Percentiles rank a stretch among this genome's conserved stretches.
Conservation (phyloP, 2,329 filamentous ascomycete genomes). For the Cryphonectria japonica region DNA sequence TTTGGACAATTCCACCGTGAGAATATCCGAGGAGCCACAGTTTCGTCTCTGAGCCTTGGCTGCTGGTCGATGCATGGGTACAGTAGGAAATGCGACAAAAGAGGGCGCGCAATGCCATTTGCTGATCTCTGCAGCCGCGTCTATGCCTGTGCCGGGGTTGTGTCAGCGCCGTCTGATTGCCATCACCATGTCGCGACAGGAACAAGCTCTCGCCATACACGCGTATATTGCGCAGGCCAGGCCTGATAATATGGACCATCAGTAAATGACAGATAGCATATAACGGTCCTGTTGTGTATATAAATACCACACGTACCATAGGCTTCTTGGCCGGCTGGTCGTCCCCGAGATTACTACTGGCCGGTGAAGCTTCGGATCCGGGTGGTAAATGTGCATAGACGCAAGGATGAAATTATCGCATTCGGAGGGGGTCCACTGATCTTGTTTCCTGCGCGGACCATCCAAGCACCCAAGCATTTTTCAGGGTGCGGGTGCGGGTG, state of each 20-base stretch:
- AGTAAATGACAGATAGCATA: background rate
- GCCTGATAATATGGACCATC: background rate
- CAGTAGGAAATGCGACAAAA: background rate
- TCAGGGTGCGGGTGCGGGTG: background rate
- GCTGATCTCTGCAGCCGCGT: background rate
- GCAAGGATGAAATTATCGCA: background rate
- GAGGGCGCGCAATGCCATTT: background rate
- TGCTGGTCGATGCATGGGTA: background rate
- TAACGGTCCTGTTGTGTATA: background rate
- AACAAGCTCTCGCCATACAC: background rate
- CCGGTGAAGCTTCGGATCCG: background rate
- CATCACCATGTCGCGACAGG: background rate
- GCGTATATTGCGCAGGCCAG: conserved; percentile 4
- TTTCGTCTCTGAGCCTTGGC: background rate
- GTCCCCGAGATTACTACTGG: background rate
- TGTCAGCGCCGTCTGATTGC: conserved; percentile 10
- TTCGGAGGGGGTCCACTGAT: background rate
- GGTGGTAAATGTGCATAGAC: background rate
- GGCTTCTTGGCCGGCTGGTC: background rate
- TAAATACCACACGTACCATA: background rate
- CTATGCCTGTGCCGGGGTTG: background rate
- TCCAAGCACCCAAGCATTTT: background rate
- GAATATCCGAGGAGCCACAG: background rate
- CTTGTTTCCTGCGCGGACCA: background rate
- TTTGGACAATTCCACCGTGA: background rate